Base-by-base conservation (phyloP, 768 basidiomycete genomes). In the Neoboletus brunneissimus region DNA sequence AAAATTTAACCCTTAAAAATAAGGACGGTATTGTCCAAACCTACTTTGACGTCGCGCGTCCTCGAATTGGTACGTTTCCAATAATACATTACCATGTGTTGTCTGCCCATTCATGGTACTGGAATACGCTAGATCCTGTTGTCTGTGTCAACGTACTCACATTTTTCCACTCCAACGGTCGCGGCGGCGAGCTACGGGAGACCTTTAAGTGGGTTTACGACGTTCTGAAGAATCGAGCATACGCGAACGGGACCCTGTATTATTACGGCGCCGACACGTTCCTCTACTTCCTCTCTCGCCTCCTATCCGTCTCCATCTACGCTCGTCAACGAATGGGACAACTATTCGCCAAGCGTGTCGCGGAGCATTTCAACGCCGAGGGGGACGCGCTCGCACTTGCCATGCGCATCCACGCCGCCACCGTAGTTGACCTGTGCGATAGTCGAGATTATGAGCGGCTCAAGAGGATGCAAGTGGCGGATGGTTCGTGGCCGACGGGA, bases 221-320 rank as follows among this genome's bases (percentile, higher is more conserved):
- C 6, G 62, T 66, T 4, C 29, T 67, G 15, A 66, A 65, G 57
- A 64, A 67, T 38, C 44, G 59, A 18, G 65, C 65, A 4, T 66
- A 66, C 35, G 56, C 45, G 16, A 48, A 61, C 12, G 65, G 64
- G 6, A 64, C 65, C 0, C 40, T 51, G 20, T 65, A 66, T 46
- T 66, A 67, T 34, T 47, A 48, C 11, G 59, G 65, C 3, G 43
- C 63, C 0, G 59, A 67, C 37, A 29, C 57, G 0, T 66, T 67
- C 27, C 35, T 66, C 1, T 67, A 56, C 38, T 67, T 67, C 53
- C 62, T 67, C 37, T 66, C 66, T 7, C 55, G 57, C 7, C 53
- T 64, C 2, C 51, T 66, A 5, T 67, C 59, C 9, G 54, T 54
- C 34, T 67, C 64, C 16, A 41, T 48, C 10, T 50, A 61, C 16